These are phyloP conservation scores for Panicum hallii DNA, from an alignment of 202 grass and related monocot species.

Conservation along the genomic window DNA sequence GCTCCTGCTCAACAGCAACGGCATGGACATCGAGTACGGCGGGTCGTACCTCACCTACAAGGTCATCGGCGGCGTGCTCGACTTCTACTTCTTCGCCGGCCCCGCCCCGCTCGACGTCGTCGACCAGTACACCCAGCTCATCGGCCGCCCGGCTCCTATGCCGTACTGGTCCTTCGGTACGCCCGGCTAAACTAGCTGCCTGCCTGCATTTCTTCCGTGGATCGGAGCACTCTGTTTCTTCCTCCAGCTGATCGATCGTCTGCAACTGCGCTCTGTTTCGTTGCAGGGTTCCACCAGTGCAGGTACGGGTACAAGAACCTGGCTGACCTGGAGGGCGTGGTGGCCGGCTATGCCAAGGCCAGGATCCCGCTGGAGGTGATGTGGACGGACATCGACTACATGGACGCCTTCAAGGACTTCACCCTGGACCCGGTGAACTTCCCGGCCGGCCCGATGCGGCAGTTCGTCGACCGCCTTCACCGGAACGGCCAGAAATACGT, in stretches of 20 bases:
- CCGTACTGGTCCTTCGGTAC: slow-evolving; percentile 94
- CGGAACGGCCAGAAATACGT: slow-evolving; percentile 85
- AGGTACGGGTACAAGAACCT: slow-evolving; percentile 76
- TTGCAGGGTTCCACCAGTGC: slow-evolving; percentile 88
- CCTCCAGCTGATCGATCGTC: background rate
- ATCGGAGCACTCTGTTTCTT: background rate
- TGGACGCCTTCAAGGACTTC: slow-evolving; percentile 91
- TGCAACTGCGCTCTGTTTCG: background rate
- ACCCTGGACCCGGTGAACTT: slow-evolving; percentile 89
- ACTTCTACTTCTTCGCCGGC: slow-evolving; percentile 88
- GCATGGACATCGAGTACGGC: slow-evolving; percentile 80
- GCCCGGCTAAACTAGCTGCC: background rate
- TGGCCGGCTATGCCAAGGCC: slow-evolving; percentile 72
- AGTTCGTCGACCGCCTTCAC: slow-evolving; percentile 71
- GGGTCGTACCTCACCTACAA: slow-evolving; percentile 79
- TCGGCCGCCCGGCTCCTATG: slow-evolving; percentile 74
- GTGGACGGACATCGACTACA: slow-evolving; percentile 99
- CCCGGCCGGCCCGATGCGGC: slow-evolving; percentile 53
- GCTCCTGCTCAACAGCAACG: slow-evolving; percentile 85
- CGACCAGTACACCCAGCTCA: slow-evolving; percentile 87
- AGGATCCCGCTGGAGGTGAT: slow-evolving; percentile 88
- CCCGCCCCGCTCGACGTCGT: slow-evolving; percentile 66
- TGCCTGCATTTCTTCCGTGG: background rate
- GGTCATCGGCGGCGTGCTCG: slow-evolving; percentile 86
- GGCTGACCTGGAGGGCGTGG: slow-evolving; percentile 67